Evolutionary conservation across 2,329 filamentous ascomycete species (phyloP).

Genomic region (Dactylellina leptospora): DNA sequence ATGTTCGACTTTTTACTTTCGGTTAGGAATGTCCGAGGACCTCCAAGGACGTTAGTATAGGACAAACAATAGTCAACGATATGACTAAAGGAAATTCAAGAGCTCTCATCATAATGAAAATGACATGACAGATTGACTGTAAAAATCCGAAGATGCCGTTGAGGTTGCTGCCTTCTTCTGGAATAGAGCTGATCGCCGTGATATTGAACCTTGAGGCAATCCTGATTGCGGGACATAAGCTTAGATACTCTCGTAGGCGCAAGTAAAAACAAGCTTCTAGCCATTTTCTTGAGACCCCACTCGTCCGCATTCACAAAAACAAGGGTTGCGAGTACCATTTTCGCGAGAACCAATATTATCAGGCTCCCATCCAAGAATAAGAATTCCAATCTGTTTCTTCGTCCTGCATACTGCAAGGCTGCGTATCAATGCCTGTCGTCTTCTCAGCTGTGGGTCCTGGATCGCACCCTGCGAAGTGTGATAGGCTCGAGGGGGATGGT

Average conservation of each 20-base stretch:
- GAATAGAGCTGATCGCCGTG: too few relatives aligned
- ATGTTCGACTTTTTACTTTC: not conserved
- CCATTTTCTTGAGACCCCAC: conserved; percentile 20
- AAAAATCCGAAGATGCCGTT: too few relatives aligned
- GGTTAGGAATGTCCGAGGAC: conserved; percentile 6
- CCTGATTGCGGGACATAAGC: too few relatives aligned
- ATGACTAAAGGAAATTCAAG: conserved; percentile 14
- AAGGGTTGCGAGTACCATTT: too few relatives aligned
- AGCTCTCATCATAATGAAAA: too few relatives aligned
- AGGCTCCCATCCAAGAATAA: conserved; percentile 14
- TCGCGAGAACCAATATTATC: not conserved
- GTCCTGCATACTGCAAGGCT: conserved; percentile 22
- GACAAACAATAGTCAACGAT: not conserved
- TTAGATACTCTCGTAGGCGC: not conserved
- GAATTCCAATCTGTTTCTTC: conserved; percentile 22
- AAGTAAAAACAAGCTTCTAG: conserved; percentile 39
- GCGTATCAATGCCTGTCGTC: not conserved
- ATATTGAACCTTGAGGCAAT: conserved; percentile 19
- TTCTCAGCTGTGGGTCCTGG: conserved; percentile 9
- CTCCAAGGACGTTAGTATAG: not conserved
- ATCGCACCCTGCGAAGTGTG: not conserved
- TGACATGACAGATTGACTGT: too few relatives aligned
- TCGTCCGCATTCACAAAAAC: conserved; percentile 5
- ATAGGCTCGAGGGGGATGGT: conserved; percentile 33
- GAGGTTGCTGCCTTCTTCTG: too few relatives aligned